Evolutionary conservation across 1,284 basidiomycete genomes (phyloP), one percentile per base, ranked within the genome.

Genomic region (Heterobasidion occidentale): DNA sequence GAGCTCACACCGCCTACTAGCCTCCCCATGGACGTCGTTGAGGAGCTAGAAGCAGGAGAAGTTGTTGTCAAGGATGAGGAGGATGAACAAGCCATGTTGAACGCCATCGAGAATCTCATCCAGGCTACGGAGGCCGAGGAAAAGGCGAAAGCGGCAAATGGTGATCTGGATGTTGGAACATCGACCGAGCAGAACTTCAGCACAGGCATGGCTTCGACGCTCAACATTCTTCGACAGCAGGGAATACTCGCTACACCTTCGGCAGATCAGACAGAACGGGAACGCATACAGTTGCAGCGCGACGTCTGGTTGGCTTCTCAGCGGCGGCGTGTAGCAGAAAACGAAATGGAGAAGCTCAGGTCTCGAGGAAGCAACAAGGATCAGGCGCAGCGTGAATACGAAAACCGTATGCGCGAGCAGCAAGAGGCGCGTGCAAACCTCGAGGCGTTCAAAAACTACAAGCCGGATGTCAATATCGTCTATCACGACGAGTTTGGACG

Each of bases 401-500:
- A 98, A 71, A 98, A 98, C 67, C 83, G 92, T 56, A 69, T 88
- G 63, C 84, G 95, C 33, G 97, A 99, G 66, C 87, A 94, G 68
- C 88, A 92, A 62, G 94, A 98, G 62, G 90, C 94, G 8, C 83
- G 91, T 46, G 83, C 90, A 34, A 83, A 84, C 49, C 74, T 94
- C 63, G 92, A 97, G 44, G 70, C 84, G 51, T 99, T 91, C 81
- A 90, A 88, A 72, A 81, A 90, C 67, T 99, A 99, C 78, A 97
- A 95, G 72, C 97, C 97, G 1, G 94, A 97, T 70, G 81, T 99
- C 64, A 92, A 96, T 61, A 92, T 99, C 67, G 90, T 90, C 58
- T 99, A 99, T 71, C 90, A 96, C 63, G 97, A 99, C 70, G 94
- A 97, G 71, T 92, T 93, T 68, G 97, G 97, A n/a, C 80, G 94